Percentiles rank a stretch among this genome's conserved stretches.
These are phyloP conservation scores for Metschnikowia drakensbergensis DNA, from an alignment of 805 yeast genomes.

Conservation along the genomic window DNA sequence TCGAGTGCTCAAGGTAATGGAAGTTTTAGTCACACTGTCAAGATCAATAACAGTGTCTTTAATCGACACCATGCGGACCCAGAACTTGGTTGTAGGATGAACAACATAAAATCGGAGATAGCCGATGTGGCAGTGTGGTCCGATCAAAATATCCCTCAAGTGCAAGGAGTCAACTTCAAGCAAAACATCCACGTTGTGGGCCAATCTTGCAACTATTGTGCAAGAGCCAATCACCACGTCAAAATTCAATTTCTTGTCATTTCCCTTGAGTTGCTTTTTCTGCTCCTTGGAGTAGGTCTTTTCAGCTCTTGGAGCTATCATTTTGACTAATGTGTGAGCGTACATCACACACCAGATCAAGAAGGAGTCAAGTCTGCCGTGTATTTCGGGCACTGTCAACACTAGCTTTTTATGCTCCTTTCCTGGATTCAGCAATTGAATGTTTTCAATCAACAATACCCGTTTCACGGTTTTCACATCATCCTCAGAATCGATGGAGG, in stretches of 20 bases:
- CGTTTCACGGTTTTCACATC: slow-evolving; percentile 28
- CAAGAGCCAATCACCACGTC: slow-evolving; percentile 32
- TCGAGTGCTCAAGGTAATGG: slow-evolving; percentile 19
- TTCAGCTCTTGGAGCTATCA: slow-evolving; percentile 32
- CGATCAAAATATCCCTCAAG: slow-evolving; percentile 22
- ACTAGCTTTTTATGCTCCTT: slow-evolving; percentile 26
- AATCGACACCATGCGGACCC: slow-evolving; percentile 37
- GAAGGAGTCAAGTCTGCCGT: slow-evolving; percentile 38
- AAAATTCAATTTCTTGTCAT: slow-evolving; percentile 23
- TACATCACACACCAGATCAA: slow-evolving; percentile 41
- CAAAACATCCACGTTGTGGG: slow-evolving; percentile 45
- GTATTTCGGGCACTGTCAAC: slow-evolving; percentile 33
- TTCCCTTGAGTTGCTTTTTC: slow-evolving; percentile 19
- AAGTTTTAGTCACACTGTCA: slow-evolving; percentile 12
- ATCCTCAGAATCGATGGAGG: slow-evolving; percentile 13
- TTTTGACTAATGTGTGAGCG: slow-evolving; percentile 31
- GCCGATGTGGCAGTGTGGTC: slow-evolving; percentile 30
- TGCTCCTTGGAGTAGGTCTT: slow-evolving; percentile 26
- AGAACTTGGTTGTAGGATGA: slow-evolving; percentile 46
- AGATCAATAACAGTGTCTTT: slow-evolving; percentile 24
- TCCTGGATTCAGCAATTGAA: slow-evolving; percentile 24
- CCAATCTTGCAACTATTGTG: slow-evolving; percentile 41
- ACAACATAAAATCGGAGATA: slow-evolving; percentile 44
- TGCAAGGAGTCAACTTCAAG: slow-evolving; percentile 39
- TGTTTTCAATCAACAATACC: slow-evolving; percentile 29